phyloP scores from a whole-genome alignment of 768 basidiomycete species.

The Auricularia auricula-judae region DNA sequence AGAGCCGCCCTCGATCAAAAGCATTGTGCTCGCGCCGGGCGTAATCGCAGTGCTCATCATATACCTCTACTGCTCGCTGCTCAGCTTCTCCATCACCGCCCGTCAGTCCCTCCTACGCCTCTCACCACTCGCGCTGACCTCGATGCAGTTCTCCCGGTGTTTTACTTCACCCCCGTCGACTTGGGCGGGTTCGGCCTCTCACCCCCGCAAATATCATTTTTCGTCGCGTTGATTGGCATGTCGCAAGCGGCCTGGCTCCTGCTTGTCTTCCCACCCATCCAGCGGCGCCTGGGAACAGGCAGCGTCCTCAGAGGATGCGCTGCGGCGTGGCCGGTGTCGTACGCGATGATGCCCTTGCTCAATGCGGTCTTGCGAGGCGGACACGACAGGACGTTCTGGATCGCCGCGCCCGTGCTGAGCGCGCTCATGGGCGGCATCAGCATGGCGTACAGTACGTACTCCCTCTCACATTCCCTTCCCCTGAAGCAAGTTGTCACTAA shows the following conservation, averaged over 20 bases:
- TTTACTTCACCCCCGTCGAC: constrained; percentile 7
- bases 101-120: not conserved
- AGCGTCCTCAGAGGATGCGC: constrained; percentile 1
- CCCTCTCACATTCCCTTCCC: not conserved
- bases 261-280: constrained; percentile 1
- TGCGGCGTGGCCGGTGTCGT: not conserved
- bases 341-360: not conserved
- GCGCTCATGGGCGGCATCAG: not conserved
- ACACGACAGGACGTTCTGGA: not conserved
- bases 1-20: not conserved
- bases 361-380: not conserved
- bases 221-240: not conserved
- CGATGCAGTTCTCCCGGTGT: constrained; percentile 1
- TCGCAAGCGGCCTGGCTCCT: not conserved
- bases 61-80: not conserved
- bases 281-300: constrained; percentile 3
- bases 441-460: not conserved
- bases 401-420: not conserved
- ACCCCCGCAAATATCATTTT: constrained; percentile 1
- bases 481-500: not conserved
- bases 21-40: not conserved
- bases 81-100: not conserved
- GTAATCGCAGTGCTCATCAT: not conserved
- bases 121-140: not conserved
- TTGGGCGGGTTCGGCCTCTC: constrained; percentile 5